Percentiles rank a stretch among this genome's conserved stretches.
Conservation (phyloP, 2,329 filamentous ascomycete species). For the Macrophomina phaseolina region DNA sequence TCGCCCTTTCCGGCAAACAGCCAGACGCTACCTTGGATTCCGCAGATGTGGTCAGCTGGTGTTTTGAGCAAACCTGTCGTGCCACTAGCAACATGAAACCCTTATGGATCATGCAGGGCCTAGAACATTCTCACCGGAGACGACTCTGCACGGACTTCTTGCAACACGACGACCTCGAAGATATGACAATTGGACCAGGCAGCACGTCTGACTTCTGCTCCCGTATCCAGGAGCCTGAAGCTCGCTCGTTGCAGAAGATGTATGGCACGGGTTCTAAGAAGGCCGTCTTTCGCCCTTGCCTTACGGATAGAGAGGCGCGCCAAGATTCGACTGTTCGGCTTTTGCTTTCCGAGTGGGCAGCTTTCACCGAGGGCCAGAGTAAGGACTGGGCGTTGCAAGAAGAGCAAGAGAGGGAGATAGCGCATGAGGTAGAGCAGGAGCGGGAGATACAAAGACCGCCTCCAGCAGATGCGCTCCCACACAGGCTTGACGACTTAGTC, state of each 20-base stretch:
- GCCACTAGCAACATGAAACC: background rate
- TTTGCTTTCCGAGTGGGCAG: background rate
- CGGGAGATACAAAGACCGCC: constrained; percentile 56
- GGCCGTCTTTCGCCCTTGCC: constrained; percentile 22
- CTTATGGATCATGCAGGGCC: constrained; percentile 6
- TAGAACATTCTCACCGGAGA: background rate
- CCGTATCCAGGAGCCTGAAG: constrained; percentile 52
- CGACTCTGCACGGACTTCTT: constrained; percentile 4
- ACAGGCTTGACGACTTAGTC: background rate
- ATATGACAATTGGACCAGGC: background rate
- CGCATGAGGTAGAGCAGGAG: constrained; percentile 60
- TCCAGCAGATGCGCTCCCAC: constrained; percentile 42
- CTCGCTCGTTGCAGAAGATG: constrained; percentile 60
- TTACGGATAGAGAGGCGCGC: background rate
- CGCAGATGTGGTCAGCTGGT: constrained; percentile 4
- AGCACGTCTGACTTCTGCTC: too few species aligned
- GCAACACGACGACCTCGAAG: background rate
- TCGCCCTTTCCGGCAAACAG: constrained; percentile 28
- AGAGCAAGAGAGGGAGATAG: constrained; percentile 61
- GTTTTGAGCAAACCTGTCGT: constrained; percentile 6
- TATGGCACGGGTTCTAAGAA: constrained; percentile 48
- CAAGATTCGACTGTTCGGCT: background rate
- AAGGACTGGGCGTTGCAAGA: constrained; percentile 13
- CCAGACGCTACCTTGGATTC: background rate
- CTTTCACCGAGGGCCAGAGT: background rate